Evolutionary conservation across 352 stramenopile genomes (phyloP).

Genomic region (Globisporangium nodosum): DNA sequence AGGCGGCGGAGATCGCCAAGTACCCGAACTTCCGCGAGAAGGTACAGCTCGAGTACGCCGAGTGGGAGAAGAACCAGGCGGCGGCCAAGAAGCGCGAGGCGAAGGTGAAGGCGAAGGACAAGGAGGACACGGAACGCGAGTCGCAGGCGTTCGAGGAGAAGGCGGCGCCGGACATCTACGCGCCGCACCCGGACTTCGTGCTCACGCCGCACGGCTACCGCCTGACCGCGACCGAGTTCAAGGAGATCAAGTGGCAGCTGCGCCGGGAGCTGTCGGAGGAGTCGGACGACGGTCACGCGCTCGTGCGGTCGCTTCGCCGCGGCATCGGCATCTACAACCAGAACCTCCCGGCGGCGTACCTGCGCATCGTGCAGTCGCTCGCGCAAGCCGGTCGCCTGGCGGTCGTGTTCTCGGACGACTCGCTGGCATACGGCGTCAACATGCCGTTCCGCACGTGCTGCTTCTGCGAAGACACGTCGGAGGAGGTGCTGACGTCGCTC

Average conservation of each 20-base stretch:
- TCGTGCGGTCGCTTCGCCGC: conserved; percentile 89
- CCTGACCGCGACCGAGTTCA: conserved; percentile 90
- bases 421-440: conserved; percentile 98
- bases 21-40: conserved; percentile 92
- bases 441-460: conserved; percentile 99
- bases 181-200: conserved; percentile 97
- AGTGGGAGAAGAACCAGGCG: conserved; percentile 85
- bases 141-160: conserved; percentile 80
- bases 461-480: conserved; percentile 97
- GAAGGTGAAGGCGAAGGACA: conserved; percentile 93
- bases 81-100: conserved; percentile 91
- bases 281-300: conserved; percentile 72
- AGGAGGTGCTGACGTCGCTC: conserved; percentile 91
- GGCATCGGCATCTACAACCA: conserved; percentile 99
- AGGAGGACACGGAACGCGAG: conserved; percentile 79
- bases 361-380: conserved; percentile 95
- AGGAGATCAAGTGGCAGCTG: conserved; percentile 86
- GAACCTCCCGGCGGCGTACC: conserved; percentile 94
- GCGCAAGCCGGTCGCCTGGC: conserved; percentile 95
- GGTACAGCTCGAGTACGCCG: conserved; percentile 89
- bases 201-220: conserved; percentile 91
- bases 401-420: conserved; percentile 98
- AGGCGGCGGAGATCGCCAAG: conserved; percentile 61
- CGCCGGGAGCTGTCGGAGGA: conserved; percentile 76
- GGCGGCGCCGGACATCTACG: conserved; percentile 90